Percentiles rank a stretch among this genome's conserved stretches.
These are phyloP conservation scores for Nemophila menziesii DNA, from an alignment of 257 asterid species.

Conservation along the genomic window DNA sequence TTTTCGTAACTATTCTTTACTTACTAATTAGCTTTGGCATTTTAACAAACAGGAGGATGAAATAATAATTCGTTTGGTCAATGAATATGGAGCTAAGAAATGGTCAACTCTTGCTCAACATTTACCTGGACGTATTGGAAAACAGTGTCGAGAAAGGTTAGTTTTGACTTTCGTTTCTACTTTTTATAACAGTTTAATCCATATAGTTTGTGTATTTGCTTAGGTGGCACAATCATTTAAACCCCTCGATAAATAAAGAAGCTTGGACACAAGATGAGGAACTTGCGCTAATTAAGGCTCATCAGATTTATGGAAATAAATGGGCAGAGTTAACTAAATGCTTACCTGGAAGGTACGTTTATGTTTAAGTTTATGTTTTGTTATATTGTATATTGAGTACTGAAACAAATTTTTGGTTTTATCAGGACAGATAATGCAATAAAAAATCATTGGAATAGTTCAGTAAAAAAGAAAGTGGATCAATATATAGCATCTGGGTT, in stretches of 20 bases:
- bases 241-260: conserved; percentile 80
- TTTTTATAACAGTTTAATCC: neutral
- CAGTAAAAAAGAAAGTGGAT: conserved; percentile 87
- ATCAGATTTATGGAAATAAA: conserved; percentile 82
- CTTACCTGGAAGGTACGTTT: conserved; percentile 80
- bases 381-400: conserved; percentile 2
- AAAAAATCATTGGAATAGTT: conserved; percentile 91
- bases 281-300: conserved; percentile 72
- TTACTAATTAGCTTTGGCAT: neutral
- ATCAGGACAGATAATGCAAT: conserved; percentile 90
- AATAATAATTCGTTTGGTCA: conserved; percentile 55
- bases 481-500: conserved; percentile 79
- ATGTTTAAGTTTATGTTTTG: neutral
- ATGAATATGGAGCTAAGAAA: conserved; percentile 72
- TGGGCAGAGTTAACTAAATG: conserved; percentile 93
- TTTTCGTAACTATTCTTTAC: conserved; percentile 8
- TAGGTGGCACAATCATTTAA: conserved; percentile 98
- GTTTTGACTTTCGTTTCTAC: conserved; percentile 6
- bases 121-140: conserved; percentile 98
- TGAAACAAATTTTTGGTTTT: conserved; percentile 17
- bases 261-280: conserved; percentile 98
- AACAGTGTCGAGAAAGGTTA: conserved; percentile 94
- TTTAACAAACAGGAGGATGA: conserved; percentile 70
- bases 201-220: neutral
- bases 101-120: conserved; percentile 95